phyloP scores from a whole-genome alignment of 2,329 filamentous ascomycete genomes.

The Volutella citrinella region DNA sequence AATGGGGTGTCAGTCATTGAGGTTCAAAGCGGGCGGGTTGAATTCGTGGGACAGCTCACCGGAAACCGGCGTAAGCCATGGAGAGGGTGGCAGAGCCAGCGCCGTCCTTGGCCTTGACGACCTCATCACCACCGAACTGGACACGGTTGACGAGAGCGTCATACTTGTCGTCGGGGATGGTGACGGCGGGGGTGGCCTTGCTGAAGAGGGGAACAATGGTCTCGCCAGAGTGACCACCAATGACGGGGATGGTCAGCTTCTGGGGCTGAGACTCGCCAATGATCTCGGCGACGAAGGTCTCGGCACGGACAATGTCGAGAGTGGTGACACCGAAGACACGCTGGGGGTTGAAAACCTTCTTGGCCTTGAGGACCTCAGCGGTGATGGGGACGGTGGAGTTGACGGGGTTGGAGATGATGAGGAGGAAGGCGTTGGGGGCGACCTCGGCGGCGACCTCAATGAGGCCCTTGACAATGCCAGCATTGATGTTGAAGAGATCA shows the following conservation, averaged over 20 bases:
- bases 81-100: slow-evolving; percentile 87
- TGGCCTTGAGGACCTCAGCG: slow-evolving; percentile 92
- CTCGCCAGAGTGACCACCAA: slow-evolving; percentile 96
- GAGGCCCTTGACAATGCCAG: slow-evolving; percentile 92
- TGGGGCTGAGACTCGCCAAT: slow-evolving; percentile 78
- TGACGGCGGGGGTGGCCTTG: slow-evolving; percentile 75
- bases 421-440: slow-evolving; percentile 88
- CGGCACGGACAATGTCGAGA: slow-evolving; percentile 94
- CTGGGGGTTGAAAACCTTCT: slow-evolving; percentile 90
- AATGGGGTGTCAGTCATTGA: slow-evolving; percentile 11
- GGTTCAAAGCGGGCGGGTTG: too few species aligned
- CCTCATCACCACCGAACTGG: slow-evolving; percentile 97
- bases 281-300: slow-evolving; percentile 91
- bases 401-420: slow-evolving; percentile 99
- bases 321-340: slow-evolving; percentile 98
- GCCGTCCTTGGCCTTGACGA: slow-evolving; percentile 92
- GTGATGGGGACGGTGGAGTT: slow-evolving; percentile 99
- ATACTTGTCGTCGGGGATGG: slow-evolving; percentile 85
- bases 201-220: slow-evolving; percentile 98
- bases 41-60: too few species aligned
- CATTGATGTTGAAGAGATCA: slow-evolving; percentile 99
- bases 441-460: slow-evolving; percentile 84
- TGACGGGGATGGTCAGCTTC: slow-evolving; percentile 82
- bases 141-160: slow-evolving; percentile 90
- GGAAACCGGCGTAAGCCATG: slow-evolving; percentile 94